A percentile compares a stretch with the other conserved stretches of the same genome.
Conservation (phyloP, 2,329 filamentous ascomycete genomes). For the Cladobotryum protrusum region DNA sequence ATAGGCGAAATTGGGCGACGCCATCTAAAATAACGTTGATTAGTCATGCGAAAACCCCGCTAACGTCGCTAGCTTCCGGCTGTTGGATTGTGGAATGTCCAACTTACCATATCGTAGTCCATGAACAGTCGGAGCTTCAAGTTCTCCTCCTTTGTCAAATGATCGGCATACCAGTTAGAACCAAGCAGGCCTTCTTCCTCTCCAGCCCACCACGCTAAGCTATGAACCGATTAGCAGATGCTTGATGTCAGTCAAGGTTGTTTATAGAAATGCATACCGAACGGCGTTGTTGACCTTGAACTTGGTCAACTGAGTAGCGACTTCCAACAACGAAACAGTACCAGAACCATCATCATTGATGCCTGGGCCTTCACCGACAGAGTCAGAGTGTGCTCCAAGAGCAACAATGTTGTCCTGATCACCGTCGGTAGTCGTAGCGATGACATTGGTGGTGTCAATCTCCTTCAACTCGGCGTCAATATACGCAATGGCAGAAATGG, state of each 20-base stretch:
- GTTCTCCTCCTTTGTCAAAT: slow-evolving; percentile 52
- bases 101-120: slow-evolving; percentile 57
- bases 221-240: neutral
- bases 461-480: slow-evolving; percentile 51
- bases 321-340: slow-evolving; percentile 54
- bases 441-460: slow-evolving; percentile 52
- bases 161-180: slow-evolving; percentile 55
- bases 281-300: slow-evolving; percentile 59
- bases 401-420: slow-evolving; percentile 59
- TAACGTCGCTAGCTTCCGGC: neutral
- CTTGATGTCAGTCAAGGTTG: neutral
- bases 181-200: slow-evolving; percentile 61
- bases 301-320: slow-evolving; percentile 52
- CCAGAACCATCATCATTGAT: slow-evolving; percentile 77
- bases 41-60: neutral
- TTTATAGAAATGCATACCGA: slow-evolving; percentile 16
- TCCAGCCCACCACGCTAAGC: slow-evolving; percentile 62
- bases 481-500: slow-evolving; percentile 50
- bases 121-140: slow-evolving; percentile 58
- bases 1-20: slow-evolving; percentile 59
- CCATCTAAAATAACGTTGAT: slow-evolving; percentile 31
- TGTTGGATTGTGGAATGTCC: no score
- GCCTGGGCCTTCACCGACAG: slow-evolving; percentile 57
- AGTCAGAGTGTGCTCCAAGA: slow-evolving; percentile 59
- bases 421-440: slow-evolving; percentile 55